Conservation (phyloP, 2,329 filamentous ascomycete species). For the Fusarium sp. region DNA sequence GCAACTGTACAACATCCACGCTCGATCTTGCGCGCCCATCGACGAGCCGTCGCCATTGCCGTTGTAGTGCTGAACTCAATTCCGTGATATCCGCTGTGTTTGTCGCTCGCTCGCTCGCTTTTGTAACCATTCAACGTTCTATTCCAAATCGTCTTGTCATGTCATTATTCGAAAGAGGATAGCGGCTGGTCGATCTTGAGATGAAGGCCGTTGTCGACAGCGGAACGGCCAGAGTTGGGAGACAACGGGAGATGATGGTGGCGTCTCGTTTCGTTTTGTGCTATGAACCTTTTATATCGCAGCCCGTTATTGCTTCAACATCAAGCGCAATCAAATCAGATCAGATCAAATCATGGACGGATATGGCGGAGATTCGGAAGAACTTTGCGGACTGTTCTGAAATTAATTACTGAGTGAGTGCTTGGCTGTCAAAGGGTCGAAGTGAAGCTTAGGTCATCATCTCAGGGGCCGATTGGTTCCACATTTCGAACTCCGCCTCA, state of each 20-base stretch:
- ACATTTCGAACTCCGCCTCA: conserved; percentile 35
- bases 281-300: neutral
- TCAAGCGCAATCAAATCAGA: neutral
- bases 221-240: conserved; percentile 2
- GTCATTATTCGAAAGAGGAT: conserved; percentile 25
- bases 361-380: conserved; percentile 4
- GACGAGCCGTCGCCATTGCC: conserved; percentile 61
- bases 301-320: conserved; percentile 1
- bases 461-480: conserved; percentile 34
- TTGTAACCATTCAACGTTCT: conserved; percentile 3
- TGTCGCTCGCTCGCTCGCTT: conserved; percentile 15
- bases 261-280: neutral
- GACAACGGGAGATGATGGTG: neutral
- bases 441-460: conserved; percentile 44
- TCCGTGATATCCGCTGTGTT: neutral
- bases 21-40: conserved; percentile 78
- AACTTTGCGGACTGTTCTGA: conserved; percentile 17
- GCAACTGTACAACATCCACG: conserved; percentile 83
- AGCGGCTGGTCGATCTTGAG: conserved; percentile 5
- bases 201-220: conserved; percentile 22
- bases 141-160: conserved; percentile 18
- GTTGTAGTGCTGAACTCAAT: neutral
- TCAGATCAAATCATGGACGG: conserved; percentile 18
- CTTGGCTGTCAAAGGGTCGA: conserved; percentile 2
- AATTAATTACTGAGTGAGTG: conserved; percentile 19